phyloP scores from a whole-genome alignment of 768 basidiomycete genomes.

The Lactifluus pinguis region DNA sequence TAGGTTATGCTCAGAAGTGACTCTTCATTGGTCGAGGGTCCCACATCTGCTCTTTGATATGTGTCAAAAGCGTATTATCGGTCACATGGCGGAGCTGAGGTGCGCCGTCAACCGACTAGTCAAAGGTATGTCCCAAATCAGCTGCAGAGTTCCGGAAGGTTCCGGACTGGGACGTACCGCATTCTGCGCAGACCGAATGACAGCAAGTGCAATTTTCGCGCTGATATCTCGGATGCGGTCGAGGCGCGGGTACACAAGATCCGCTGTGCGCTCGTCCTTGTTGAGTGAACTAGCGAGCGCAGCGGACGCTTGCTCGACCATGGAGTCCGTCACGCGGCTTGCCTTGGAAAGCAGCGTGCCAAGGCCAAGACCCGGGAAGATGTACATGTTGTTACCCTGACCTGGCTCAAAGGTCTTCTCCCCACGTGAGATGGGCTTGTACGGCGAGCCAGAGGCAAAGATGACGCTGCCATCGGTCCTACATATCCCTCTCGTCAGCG shows the following conservation, averaged over 20 bases:
- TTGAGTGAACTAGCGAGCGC: conserved; percentile 71
- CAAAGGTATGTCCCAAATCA: background rate
- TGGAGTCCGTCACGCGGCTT: conserved; percentile 66
- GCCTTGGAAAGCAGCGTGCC: conserved; percentile 67
- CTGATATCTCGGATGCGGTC: conserved; percentile 84
- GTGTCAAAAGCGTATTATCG: conserved; percentile 46
- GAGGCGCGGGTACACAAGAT: conserved; percentile 76
- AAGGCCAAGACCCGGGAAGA: conserved; percentile 71
- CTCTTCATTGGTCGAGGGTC: conserved; percentile 31
- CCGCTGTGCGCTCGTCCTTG: conserved; percentile 51
- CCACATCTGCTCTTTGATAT: conserved; percentile 68
- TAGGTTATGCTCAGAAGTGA: conserved; percentile 1
- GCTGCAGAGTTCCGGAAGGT: background rate
- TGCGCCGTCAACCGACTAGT: conserved; percentile 22
- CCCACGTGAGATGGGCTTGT: conserved; percentile 50
- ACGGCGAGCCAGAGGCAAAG: conserved; percentile 86
- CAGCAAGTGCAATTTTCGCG: conserved; percentile 57
- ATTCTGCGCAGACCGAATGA: conserved; percentile 74
- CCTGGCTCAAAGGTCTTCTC: conserved; percentile 62
- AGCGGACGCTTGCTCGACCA: conserved; percentile 83
- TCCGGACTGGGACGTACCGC: conserved; percentile 37
- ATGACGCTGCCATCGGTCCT: conserved; percentile 54
- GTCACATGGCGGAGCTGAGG: conserved; percentile 44
- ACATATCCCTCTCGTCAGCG: background rate
- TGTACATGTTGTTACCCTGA: conserved; percentile 94